Evolutionary conservation across 495 filamentous ascomycete species (phyloP), one percentile per base, ranked within the genome.

Genomic region (Neurospora sublineolata): DNA sequence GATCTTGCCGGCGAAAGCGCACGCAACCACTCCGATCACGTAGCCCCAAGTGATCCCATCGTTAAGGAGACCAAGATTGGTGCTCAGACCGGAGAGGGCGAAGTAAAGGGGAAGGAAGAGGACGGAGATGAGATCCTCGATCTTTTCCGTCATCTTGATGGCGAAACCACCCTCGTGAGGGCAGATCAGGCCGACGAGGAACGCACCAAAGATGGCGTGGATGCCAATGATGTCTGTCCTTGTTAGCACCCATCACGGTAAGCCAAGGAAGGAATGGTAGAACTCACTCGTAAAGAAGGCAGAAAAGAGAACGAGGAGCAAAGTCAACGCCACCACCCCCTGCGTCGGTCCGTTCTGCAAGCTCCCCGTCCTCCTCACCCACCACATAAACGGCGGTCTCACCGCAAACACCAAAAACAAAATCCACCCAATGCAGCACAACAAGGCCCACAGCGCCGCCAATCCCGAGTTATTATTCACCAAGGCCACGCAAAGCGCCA

Each of bases 101-200:
- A 98, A 99, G 79, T 99, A 99, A 4, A 99, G 89, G 0, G 95
- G 95, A 14, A 97, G 83, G 73, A 99, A 93, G n/a, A 99, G 83
- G 30, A 93, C 88, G 1, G 89, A 87, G 68, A 99, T 90, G 9
- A 99, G 81, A 82, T 99, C 95, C 78, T 99, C 95, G 69, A 99
- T 88, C 83, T 98, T 99, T 77, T 99, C 95, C 0, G 94, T 94
- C 72, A 99, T 80, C 74, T 95, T 94, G 78, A 97, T 96, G 20
- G 93, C 92, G 80, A 97, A 99, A 8, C 94, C 94, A 44, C 92
- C 92, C 68, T 97, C 92, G 76, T 97, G 95, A 0, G 95, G 95
- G 77, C 94, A 97, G 71, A 99, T 94, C 70, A 99, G 75, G 16
- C 95, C 95, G 72, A 95, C 87, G 18, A 97, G 79, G 77, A 99